Percentiles rank a stretch among this genome's conserved stretches.
Conservation (phyloP, 805 yeast species). For the Torulaspora microellipsoides region DNA sequence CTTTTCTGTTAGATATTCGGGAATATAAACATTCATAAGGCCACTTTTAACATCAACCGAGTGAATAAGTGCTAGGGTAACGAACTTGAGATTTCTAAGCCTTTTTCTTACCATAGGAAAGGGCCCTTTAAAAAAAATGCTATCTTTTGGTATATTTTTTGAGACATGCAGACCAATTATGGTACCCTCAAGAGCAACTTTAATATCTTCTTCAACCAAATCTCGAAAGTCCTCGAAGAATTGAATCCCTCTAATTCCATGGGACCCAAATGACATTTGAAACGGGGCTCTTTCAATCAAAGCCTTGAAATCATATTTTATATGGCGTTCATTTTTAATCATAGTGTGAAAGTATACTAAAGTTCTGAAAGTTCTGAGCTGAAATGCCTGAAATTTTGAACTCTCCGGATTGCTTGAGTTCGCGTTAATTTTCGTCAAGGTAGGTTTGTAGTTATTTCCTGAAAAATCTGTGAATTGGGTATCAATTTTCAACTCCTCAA, state of each 20-base stretch:
- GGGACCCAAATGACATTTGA: constrained; percentile 37
- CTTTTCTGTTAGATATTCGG: constrained; percentile 25
- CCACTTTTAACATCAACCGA: constrained; percentile 45
- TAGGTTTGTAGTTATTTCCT: constrained; percentile 30
- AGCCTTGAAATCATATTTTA: constrained; percentile 41
- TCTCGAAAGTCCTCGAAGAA: constrained; percentile 34
- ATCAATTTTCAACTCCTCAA: constrained; percentile 30
- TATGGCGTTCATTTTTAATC: constrained; percentile 14
- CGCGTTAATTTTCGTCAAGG: constrained; percentile 35
- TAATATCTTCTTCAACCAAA: constrained; percentile 34
- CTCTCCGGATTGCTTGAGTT: constrained; percentile 27
- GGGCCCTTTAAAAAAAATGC: constrained; percentile 14
- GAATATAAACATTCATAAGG: constrained; percentile 54
- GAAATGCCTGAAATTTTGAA: constrained; percentile 44
- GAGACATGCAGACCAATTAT: constrained; percentile 33
- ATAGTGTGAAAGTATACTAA: constrained; percentile 49
- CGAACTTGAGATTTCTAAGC: constrained; percentile 9
- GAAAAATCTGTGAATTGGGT: constrained; percentile 26
- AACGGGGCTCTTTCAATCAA: constrained; percentile 39
- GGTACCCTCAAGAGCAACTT: constrained; percentile 36
- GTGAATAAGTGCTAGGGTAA: constrained; percentile 54
- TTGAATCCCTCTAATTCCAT: constrained; percentile 37
- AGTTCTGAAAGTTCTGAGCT: constrained; percentile 48
- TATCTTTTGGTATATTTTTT: constrained; percentile 8
- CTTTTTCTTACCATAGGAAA: constrained; percentile 25